Evolutionary conservation across 352 stramenopile species (phyloP).

Genomic region (Phytophthora megakarya): DNA sequence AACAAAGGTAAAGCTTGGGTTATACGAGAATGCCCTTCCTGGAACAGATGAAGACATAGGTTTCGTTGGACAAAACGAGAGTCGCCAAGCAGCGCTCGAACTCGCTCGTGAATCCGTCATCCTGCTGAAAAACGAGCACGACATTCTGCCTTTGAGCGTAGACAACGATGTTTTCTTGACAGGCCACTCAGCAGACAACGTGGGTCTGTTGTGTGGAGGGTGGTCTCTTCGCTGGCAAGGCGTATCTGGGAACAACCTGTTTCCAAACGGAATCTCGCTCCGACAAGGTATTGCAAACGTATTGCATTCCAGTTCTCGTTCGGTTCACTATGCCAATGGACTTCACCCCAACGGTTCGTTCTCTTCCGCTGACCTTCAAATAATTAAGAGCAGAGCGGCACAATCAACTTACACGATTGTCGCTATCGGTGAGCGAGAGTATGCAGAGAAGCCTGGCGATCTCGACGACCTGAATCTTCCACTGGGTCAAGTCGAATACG

Average conservation of each 20-base stretch:
- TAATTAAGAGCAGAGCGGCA: conserved; percentile 31
- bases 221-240: conserved; percentile 92
- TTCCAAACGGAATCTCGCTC: conserved; percentile 69
- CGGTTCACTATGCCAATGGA: conserved; percentile 57
- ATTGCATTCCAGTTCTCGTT: conserved; percentile 8
- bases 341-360: conserved; percentile 62
- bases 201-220: conserved; percentile 74
- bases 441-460: conserved; percentile 89
- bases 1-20: conserved; percentile 71
- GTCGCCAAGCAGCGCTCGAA: conserved; percentile 60
- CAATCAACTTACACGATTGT: conserved; percentile 62
- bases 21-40: conserved; percentile 73
- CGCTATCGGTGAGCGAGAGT: conserved; percentile 77
- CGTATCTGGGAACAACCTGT: conserved; percentile 61
- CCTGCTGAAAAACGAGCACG: conserved; percentile 83
- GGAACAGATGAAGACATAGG: conserved; percentile 43
- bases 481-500: conserved; percentile 77
- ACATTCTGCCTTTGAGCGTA: conserved; percentile 51
- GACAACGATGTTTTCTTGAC: conserved; percentile 65
- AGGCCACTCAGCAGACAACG: conserved; percentile 65
- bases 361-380: conserved; percentile 47
- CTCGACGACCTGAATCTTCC: conserved; percentile 81
- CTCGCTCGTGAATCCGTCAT: conserved; percentile 83
- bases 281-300: conserved; percentile 59
- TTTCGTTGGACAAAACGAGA: conserved; percentile 56